Conservation (phyloP, 2,329 filamentous ascomycete species). For the Fusarium armeniacum region DNA sequence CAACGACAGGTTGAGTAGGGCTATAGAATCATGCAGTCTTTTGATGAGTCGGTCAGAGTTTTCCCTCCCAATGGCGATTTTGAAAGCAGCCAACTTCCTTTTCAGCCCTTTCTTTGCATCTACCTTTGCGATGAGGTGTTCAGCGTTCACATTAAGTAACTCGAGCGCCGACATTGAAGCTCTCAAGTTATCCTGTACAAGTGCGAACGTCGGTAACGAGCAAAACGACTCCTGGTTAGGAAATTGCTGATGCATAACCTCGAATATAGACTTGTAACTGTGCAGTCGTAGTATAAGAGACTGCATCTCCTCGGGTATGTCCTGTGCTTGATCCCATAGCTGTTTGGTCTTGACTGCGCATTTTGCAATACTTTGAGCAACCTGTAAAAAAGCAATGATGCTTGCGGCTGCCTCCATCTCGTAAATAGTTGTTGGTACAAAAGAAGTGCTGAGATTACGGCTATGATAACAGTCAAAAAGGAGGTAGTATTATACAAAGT, state of each 20-base stretch:
- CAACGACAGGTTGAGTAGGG: constrained; percentile 35
- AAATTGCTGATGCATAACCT: constrained; percentile 34
- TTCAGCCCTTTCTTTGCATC: constrained; percentile 27
- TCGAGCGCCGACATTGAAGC: constrained; percentile 29
- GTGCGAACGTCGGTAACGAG: constrained; percentile 7
- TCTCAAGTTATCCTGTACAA: constrained; percentile 13
- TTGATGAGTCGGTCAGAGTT: constrained; percentile 33
- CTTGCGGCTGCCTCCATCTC: constrained; percentile 43
- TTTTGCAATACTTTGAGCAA: constrained; percentile 41
- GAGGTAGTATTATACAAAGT: neutral
- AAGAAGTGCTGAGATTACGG: neutral
- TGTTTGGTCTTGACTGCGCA: constrained; percentile 39
- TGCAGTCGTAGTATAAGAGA: constrained; percentile 42
- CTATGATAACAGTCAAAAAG: neutral
- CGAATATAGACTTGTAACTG: constrained; percentile 31
- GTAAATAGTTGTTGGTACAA: neutral
- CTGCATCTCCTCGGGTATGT: constrained; percentile 43
- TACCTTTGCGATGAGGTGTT: constrained; percentile 32
- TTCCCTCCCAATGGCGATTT: constrained; percentile 40
- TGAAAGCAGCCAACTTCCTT: constrained; percentile 40
- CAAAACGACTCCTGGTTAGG: constrained; percentile 2
- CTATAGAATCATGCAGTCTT: constrained; percentile 33
- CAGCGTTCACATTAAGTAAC: constrained; percentile 34
- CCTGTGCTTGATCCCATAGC: constrained; percentile 47
- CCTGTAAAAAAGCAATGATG: constrained; percentile 47